Percentiles rank a stretch among this genome's conserved stretches.
Evolutionary conservation across 495 filamentous ascomycete species (phyloP).

Genomic region (Neurospora terricola): DNA sequence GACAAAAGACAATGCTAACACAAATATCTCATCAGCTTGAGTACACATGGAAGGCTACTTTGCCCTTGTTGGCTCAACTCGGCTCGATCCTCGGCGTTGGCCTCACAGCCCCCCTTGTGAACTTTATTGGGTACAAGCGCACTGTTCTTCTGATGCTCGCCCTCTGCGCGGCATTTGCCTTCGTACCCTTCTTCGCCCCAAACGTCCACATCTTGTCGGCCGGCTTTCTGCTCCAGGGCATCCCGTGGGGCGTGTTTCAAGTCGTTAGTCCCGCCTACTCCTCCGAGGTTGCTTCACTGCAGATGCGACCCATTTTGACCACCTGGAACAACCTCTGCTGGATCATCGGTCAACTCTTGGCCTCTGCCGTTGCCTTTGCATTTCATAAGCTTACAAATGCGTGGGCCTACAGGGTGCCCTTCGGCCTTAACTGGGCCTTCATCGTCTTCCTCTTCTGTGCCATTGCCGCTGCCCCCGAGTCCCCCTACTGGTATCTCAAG

Average conservation of each 20-base stretch:
- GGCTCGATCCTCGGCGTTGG: slow-evolving; percentile 46
- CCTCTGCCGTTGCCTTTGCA: slow-evolving; percentile 45
- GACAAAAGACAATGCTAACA: slow-evolving; percentile 20
- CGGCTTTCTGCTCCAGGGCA: slow-evolving; percentile 59
- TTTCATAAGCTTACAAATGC: slow-evolving; percentile 40
- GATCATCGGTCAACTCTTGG: slow-evolving; percentile 57
- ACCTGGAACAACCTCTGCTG: slow-evolving; percentile 63
- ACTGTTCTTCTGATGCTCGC: slow-evolving; percentile 35
- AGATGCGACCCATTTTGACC: slow-evolving; percentile 51
- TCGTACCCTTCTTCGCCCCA: slow-evolving; percentile 52
- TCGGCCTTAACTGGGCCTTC: slow-evolving; percentile 64
- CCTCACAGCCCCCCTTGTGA: slow-evolving; percentile 53
- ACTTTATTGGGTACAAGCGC: slow-evolving; percentile 53
- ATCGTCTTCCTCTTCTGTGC: slow-evolving; percentile 50
- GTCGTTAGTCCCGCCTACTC: slow-evolving; percentile 45
- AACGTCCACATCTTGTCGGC: slow-evolving; percentile 50
- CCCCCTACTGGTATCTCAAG: slow-evolving; percentile 68
- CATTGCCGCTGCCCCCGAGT: slow-evolving; percentile 58
- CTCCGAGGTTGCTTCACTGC: slow-evolving; percentile 48
- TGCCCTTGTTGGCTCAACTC: slow-evolving; percentile 30
- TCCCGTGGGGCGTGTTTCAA: slow-evolving; percentile 60
- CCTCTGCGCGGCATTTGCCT: slow-evolving; percentile 38
- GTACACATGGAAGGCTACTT: slow-evolving; percentile 35
- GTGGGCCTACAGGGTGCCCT: slow-evolving; percentile 52
- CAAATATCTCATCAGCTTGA: slow-evolving; percentile 24